Conservation (phyloP, 257 asterid species). For the Fraxinus cuspidata region DNA sequence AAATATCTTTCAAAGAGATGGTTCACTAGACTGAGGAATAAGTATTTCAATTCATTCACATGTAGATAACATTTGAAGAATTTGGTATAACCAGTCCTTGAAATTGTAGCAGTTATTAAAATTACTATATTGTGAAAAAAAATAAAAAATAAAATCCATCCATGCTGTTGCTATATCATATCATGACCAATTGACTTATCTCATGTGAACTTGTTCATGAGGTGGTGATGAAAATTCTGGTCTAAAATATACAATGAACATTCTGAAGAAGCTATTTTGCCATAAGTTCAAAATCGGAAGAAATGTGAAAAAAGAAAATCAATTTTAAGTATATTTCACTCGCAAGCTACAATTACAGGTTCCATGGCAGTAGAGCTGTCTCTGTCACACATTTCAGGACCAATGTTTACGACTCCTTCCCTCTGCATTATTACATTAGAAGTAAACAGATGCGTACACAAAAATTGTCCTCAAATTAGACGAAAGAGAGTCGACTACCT, state of each 20-base stretch:
- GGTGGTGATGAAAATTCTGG: background rate
- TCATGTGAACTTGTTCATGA: background rate
- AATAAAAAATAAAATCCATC: background rate
- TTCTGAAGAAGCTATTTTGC: background rate
- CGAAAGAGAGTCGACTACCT: constrained; percentile 46
- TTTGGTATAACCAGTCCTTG: too few relatives aligned
- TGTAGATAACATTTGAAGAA: too few relatives aligned
- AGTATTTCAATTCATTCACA: too few relatives aligned
- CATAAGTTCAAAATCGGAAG: constrained; percentile 10
- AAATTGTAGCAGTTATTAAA: too few relatives aligned
- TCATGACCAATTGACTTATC: background rate
- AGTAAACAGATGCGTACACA: background rate
- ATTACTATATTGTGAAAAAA: too few relatives aligned
- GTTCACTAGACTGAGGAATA: too few relatives aligned
- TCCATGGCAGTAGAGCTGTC: constrained; percentile 71
- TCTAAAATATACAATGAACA: constrained; percentile 1
- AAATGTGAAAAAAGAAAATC: background rate
- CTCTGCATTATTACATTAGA: constrained; percentile 47
- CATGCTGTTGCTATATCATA: background rate
- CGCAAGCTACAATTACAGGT: constrained; percentile 58
- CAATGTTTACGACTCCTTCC: constrained; percentile 62
- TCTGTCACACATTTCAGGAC: constrained; percentile 72
- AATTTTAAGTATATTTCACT: constrained; percentile 16
- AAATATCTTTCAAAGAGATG: too few relatives aligned
- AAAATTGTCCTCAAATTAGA: background rate